A percentile compares a stretch with the other conserved stretches of the same genome.
These are phyloP conservation scores for Phytophthora parvispora DNA, from an alignment of 352 stramenopile genomes.

Conservation along the genomic window DNA sequence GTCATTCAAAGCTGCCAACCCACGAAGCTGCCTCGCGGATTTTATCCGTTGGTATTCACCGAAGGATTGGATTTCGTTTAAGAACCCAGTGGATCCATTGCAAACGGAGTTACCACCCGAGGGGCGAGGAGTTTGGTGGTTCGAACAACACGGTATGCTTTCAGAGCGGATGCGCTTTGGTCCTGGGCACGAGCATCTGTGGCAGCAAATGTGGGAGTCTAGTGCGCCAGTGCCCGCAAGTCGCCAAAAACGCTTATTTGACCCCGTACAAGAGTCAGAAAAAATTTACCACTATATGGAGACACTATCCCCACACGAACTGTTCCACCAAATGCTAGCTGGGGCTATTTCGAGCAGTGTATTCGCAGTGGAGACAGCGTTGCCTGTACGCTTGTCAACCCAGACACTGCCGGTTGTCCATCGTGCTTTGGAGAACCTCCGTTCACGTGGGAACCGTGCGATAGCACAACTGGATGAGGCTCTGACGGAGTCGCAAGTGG, in stretches of 20 bases:
- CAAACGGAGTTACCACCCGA: slow-evolving; percentile 46
- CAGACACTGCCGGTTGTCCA: slow-evolving; percentile 47
- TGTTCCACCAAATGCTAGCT: slow-evolving; percentile 86
- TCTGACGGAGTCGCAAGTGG: slow-evolving; percentile 70
- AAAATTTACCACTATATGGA: slow-evolving; percentile 89
- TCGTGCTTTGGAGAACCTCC: slow-evolving; percentile 46
- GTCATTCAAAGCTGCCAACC: slow-evolving; percentile 88
- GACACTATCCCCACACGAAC: slow-evolving; percentile 77
- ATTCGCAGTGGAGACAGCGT: slow-evolving; percentile 61
- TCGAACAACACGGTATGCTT: slow-evolving; percentile 74
- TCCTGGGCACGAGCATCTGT: slow-evolving; percentile 55
- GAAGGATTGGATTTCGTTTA: slow-evolving; percentile 78
- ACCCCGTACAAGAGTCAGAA: slow-evolving; percentile 78
- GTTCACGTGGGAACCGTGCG: slow-evolving; percentile 48
- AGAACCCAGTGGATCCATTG: slow-evolving; percentile 28
- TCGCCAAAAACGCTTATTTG: slow-evolving; percentile 81
- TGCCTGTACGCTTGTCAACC: slow-evolving; percentile 41
- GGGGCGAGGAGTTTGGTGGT: slow-evolving; percentile 70
- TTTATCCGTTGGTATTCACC: slow-evolving; percentile 90
- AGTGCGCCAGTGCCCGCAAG: slow-evolving; percentile 54
- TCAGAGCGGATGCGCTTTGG: slow-evolving; percentile 78
- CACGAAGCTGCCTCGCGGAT: slow-evolving; percentile 68
- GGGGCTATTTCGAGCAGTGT: slow-evolving; percentile 67
- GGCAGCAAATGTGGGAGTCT: slow-evolving; percentile 83
- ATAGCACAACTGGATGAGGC: slow-evolving; percentile 74